phyloP scores from a whole-genome alignment of 2,329 filamentous ascomycete species.

The Kalmusia sp. region DNA sequence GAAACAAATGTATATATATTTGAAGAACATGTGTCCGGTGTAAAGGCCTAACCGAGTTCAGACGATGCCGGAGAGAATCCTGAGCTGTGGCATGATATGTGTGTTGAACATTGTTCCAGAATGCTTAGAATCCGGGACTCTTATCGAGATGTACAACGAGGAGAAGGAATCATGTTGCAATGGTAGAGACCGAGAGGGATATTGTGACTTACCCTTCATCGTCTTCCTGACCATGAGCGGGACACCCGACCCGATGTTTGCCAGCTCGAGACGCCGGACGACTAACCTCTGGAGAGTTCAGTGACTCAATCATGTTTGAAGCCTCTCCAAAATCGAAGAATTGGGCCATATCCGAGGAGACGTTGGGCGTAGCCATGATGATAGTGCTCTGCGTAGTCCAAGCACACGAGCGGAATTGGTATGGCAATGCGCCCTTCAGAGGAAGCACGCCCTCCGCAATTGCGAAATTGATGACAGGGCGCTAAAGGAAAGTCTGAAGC shows the following conservation, averaged over 20 bases:
- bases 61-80: too few species aligned
- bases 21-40: too few species aligned
- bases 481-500: not conserved
- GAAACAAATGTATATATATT: too few species aligned
- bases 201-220: constrained; percentile 27
- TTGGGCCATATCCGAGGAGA: constrained; percentile 40
- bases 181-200: too few species aligned
- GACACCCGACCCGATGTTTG: constrained; percentile 20
- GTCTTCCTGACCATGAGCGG: constrained; percentile 26
- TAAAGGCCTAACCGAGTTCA: too few species aligned
- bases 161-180: not conserved
- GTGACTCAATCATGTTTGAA: constrained; percentile 33
- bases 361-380: constrained; percentile 36
- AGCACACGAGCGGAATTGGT: not conserved
- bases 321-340: constrained; percentile 51
- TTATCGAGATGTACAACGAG: not conserved
- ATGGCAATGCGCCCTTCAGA: constrained; percentile 4
- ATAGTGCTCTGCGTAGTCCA: constrained; percentile 9
- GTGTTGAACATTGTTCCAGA: too few species aligned
- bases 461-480: constrained; percentile 3
- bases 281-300: constrained; percentile 16
- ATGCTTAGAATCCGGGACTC: too few species aligned
- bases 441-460: not conserved
- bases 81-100: too few species aligned
- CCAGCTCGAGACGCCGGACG: constrained; percentile 10